These are phyloP conservation scores for Macrolepiota dolichaula DNA, from an alignment of 768 basidiomycete genomes.

Conservation along the genomic window DNA sequence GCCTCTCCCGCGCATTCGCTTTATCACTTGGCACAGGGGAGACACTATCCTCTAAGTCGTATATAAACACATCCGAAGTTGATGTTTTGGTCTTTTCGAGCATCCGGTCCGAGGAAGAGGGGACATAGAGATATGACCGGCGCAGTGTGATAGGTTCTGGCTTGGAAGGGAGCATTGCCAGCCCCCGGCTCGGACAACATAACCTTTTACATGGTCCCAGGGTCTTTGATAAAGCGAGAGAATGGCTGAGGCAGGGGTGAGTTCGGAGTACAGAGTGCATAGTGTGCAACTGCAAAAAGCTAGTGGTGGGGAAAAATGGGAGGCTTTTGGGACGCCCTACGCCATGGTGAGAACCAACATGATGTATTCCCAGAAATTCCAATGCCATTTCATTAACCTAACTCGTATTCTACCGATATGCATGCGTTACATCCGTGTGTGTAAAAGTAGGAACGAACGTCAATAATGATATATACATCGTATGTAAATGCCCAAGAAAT, in stretches of 20 bases:
- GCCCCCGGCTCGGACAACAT: neutral
- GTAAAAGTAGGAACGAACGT: neutral
- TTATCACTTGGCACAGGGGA: slow-evolving; percentile 64
- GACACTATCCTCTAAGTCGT: slow-evolving; percentile 89
- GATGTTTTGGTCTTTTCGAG: slow-evolving; percentile 69
- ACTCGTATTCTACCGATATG: neutral
- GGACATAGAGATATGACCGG: slow-evolving; percentile 77
- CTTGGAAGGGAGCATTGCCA: neutral
- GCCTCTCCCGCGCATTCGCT: slow-evolving; percentile 49
- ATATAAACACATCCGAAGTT: slow-evolving; percentile 73
- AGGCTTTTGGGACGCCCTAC: neutral
- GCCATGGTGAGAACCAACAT: neutral
- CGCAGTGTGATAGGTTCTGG: slow-evolving; percentile 20
- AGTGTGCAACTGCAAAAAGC: neutral
- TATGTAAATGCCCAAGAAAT: neutral
- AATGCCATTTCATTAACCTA: neutral
- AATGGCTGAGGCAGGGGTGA: neutral
- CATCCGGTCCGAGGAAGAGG: slow-evolving; percentile 77
- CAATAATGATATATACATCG: neutral
- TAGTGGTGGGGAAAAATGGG: neutral
- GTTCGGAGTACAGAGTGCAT: neutral
- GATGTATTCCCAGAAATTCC: too few relatives aligned
- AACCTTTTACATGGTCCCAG: neutral
- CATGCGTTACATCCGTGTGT: neutral
- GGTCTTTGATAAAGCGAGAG: neutral